Conservation (phyloP, 805 yeast genomes). For the Diddensiella transvaalensis region DNA sequence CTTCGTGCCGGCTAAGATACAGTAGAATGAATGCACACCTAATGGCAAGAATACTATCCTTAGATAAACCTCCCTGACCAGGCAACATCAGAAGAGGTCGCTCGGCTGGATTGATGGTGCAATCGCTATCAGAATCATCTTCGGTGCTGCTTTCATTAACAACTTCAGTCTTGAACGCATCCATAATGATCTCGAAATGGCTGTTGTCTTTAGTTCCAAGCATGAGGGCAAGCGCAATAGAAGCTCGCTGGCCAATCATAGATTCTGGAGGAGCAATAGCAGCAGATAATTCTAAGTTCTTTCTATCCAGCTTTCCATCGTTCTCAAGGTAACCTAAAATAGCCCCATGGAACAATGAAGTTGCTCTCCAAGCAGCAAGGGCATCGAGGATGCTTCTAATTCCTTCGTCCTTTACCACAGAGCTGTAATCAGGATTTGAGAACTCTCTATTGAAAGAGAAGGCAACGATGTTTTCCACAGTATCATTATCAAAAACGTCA, state of each 20-base stretch:
- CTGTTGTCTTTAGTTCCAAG: conserved; percentile 24
- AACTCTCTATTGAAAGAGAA: conserved; percentile 16
- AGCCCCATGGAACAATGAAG: conserved; percentile 24
- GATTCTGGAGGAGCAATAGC: conserved; percentile 30
- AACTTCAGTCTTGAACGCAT: conserved; percentile 4
- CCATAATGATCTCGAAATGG: conserved; percentile 24
- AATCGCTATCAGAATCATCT: neutral
- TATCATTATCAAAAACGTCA: conserved; percentile 28
- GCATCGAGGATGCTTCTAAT: conserved; percentile 29
- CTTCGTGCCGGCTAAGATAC: conserved; percentile 17
- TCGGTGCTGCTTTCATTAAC: neutral
- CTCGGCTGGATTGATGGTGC: conserved; percentile 1
- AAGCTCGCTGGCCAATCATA: conserved; percentile 27
- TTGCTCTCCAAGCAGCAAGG: conserved; percentile 30
- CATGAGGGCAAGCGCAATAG: conserved; percentile 29
- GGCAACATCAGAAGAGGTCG: neutral
- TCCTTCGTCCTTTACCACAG: conserved; percentile 24
- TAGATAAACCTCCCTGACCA: conserved; percentile 9
- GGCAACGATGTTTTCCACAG: conserved; percentile 23
- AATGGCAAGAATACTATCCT: conserved; percentile 28
- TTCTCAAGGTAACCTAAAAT: conserved; percentile 21
- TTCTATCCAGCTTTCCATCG: conserved; percentile 12
- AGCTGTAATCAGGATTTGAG: conserved; percentile 21
- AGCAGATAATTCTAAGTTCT: conserved; percentile 20
- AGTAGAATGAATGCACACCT: conserved; percentile 26